Conservation (phyloP, 192 early-diverging fungal genomes). For the Dissophora ornata region DNA sequence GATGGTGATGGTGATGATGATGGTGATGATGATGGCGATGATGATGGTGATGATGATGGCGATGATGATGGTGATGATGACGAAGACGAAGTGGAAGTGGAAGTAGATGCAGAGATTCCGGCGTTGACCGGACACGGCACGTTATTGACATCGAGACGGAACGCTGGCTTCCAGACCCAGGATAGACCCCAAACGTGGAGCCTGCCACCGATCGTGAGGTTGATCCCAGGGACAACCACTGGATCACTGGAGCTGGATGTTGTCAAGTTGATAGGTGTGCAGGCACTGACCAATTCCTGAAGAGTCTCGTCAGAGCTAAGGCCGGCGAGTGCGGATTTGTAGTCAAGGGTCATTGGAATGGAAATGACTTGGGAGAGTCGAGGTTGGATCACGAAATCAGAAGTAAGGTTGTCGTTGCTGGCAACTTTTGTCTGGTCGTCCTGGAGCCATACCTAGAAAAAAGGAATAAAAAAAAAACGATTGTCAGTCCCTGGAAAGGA, state of each 20-base stretch:
- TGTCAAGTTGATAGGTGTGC: slow-evolving; percentile 12
- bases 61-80: too few species aligned
- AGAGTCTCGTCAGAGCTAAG: neutral
- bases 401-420: slow-evolving; percentile 12
- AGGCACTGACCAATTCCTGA: slow-evolving; percentile 12
- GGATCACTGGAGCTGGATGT: too few species aligned
- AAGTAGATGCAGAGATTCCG: too few species aligned
- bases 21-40: too few species aligned
- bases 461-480: too few species aligned
- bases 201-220: slow-evolving; percentile 14
- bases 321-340: slow-evolving; percentile 1
- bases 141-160: slow-evolving; percentile 10
- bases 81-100: too few species aligned
- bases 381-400: slow-evolving; percentile 22
- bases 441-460: slow-evolving; percentile 10
- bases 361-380: slow-evolving; percentile 9
- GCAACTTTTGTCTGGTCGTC: slow-evolving; percentile 16
- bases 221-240: slow-evolving; percentile 8
- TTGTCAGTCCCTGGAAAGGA: too few species aligned
- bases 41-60: too few species aligned
- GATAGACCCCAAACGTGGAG: slow-evolving; percentile 40
- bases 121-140: slow-evolving; percentile 38
- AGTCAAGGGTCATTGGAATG: slow-evolving; percentile 36
- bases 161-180: slow-evolving; percentile 45
- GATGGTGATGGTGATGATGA: too few species aligned